Conservation (phyloP, 2,329 filamentous ascomycete genomes). For the Bipolaris sorokiniana region DNA sequence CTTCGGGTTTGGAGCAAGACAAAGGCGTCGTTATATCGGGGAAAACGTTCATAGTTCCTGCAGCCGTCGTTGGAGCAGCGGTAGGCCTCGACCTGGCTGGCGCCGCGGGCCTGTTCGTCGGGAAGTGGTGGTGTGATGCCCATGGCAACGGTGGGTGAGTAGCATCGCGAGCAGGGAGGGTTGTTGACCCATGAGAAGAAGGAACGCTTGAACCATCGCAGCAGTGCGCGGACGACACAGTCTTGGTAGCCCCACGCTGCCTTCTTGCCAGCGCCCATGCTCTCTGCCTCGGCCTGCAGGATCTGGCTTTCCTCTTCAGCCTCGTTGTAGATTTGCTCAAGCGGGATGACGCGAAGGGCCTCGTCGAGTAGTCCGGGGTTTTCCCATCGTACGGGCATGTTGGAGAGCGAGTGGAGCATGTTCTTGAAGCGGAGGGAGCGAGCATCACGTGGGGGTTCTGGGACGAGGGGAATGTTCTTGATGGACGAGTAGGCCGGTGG, state of each 20-base stretch:
- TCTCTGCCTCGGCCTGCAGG: conserved; percentile 83
- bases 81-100: conserved; percentile 87
- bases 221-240: conserved; percentile 85
- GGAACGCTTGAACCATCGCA: conserved; percentile 94
- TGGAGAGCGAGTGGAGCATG: conserved; percentile 81
- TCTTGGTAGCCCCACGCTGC: conserved; percentile 97
- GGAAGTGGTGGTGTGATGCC: conserved; percentile 85
- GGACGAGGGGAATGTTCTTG: conserved; percentile 71
- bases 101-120: conserved; percentile 88
- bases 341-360: conserved; percentile 81
- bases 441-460: conserved; percentile 69
- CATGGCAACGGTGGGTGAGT: conserved; percentile 79
- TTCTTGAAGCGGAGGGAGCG: conserved; percentile 63
- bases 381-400: conserved; percentile 92
- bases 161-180: conserved; percentile 80
- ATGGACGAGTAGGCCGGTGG: conserved; percentile 67
- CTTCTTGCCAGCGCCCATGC: conserved; percentile 78
- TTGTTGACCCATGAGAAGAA: conserved; percentile 99
- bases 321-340: conserved; percentile 90
- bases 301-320: conserved; percentile 94
- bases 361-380: conserved; percentile 95
- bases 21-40: conserved; percentile 95
- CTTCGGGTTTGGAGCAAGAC: conserved; percentile 83
- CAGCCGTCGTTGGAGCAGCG: conserved; percentile 80
- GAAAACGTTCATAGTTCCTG: conserved; percentile 83